phyloP scores from a whole-genome alignment of 257 asterid species.

The Datura wrightii region DNA sequence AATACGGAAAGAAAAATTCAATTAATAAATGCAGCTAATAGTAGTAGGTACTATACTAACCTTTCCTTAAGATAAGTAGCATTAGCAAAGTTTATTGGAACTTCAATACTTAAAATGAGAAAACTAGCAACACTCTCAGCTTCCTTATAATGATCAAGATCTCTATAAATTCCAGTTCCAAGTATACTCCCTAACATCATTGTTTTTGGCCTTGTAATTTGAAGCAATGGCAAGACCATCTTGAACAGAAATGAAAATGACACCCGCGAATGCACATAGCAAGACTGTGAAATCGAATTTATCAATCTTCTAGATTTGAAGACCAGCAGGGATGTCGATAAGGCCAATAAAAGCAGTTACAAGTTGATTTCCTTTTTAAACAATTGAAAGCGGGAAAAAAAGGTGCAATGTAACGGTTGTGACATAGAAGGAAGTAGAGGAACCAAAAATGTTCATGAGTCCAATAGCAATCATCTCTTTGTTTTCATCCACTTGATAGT shows the following conservation, averaged over 20 bases:
- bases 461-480: too few relatives aligned
- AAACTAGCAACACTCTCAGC: constrained; percentile 66
- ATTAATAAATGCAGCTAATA: neutral
- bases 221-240: constrained; percentile 74
- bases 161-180: constrained; percentile 70
- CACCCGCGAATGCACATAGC: constrained; percentile 80
- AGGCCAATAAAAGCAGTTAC: constrained; percentile 88
- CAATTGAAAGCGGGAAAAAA: too few relatives aligned
- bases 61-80: constrained; percentile 85
- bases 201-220: constrained; percentile 84
- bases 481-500: too few relatives aligned
- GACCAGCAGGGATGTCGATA: constrained; percentile 81
- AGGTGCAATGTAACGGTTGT: too few relatives aligned
- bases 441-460: too few relatives aligned
- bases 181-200: constrained; percentile 78
- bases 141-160: constrained; percentile 73
- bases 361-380: too few relatives aligned
- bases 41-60: too few relatives aligned
- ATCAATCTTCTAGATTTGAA: constrained; percentile 76
- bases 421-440: too few relatives aligned
- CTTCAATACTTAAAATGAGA: constrained; percentile 73
- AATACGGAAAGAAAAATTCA: neutral
- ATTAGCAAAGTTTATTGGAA: constrained; percentile 86
- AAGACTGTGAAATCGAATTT: constrained; percentile 77
- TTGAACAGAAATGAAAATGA: constrained; percentile 79